Base-by-base conservation (phyloP, 2,329 filamentous ascomycete species). In the Colletotrichum costaricense region DNA sequence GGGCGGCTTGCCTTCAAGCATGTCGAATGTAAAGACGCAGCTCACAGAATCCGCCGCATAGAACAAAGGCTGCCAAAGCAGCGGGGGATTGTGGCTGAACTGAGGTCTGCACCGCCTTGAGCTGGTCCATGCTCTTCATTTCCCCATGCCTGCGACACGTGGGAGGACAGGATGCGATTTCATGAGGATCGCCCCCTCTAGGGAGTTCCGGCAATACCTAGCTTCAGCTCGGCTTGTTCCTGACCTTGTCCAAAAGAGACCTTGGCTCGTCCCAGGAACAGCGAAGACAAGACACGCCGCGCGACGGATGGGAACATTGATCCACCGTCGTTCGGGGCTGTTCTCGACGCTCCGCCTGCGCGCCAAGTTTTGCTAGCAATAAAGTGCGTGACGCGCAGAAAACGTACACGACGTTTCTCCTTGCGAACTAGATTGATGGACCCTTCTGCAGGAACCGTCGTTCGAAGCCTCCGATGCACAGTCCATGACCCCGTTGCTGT, bases 61-160 rank as follows among this genome's bases (percentile, higher is more conserved):
- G 60, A 54, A 64, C 35, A 58, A 57, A 63, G 55, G 58, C 55
- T 52, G 28, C n/a, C 57, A 33, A 55, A 35, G 57, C 57, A 42
- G 19, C 64, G 57, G 46, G 28, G 69, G 49, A 35, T 19, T 57
- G 57, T 68, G 38, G 64, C 64, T 64, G 59, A n/a, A 63, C 57
- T 49, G 57, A 63, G 55, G 56, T 46, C 60, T 70, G 71, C 67
- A 66, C 67, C 35, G 67, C 67, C 67, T 35, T 60, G 52, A 35
- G 54, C 67, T 73, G 67, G 71, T 35, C 67, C 55, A 71, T 73
- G 71, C 67, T 73, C 56, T 70, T 24, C 65, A 72, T 69, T 64
- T 73, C 67, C 71, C 67, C 71, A 73, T 73, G 60, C 67, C 35
- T n/a, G 38, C 55, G 57, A 73, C 71, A 73, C 71, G 71, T 73